Evolutionary conservation across 148 eudicot genomes (phyloP).

Genomic region (Cornus florida): DNA sequence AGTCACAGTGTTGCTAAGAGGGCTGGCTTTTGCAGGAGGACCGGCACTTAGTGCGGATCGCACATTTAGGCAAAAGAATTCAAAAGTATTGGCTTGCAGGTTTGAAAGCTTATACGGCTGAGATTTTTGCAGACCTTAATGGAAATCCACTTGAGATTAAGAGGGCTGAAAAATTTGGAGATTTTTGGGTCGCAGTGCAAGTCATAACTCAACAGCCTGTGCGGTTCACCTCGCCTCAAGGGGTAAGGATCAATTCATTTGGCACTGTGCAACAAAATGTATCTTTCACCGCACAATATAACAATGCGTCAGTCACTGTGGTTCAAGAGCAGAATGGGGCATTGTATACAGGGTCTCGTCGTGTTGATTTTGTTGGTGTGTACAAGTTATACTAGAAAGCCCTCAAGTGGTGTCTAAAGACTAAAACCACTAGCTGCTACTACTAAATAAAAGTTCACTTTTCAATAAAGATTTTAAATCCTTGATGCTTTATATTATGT

Average conservation of each 20-base stretch:
- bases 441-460: background rate
- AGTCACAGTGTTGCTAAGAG: conserved; percentile 1
- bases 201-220: background rate
- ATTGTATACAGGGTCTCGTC: background rate
- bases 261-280: background rate
- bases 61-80: background rate
- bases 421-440: background rate
- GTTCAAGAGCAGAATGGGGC: background rate
- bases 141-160: background rate
- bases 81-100: conserved; percentile 5
- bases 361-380: background rate
- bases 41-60: background rate
- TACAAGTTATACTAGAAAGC: background rate
- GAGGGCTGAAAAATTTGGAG: background rate
- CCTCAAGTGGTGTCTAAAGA: background rate
- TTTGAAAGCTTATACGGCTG: background rate
- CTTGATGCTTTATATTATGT: background rate
- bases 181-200: conserved; percentile 1
- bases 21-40: conserved; percentile 2
- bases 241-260: background rate
- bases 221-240: background rate
- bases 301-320: background rate
- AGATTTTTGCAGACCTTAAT: background rate
- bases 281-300: background rate
- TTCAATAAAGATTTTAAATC: background rate